A percentile compares a stretch with the other conserved stretches of the same genome.
Conservation (phyloP, 1,139 yeast species). For the Kodamaea ohmeri region DNA sequence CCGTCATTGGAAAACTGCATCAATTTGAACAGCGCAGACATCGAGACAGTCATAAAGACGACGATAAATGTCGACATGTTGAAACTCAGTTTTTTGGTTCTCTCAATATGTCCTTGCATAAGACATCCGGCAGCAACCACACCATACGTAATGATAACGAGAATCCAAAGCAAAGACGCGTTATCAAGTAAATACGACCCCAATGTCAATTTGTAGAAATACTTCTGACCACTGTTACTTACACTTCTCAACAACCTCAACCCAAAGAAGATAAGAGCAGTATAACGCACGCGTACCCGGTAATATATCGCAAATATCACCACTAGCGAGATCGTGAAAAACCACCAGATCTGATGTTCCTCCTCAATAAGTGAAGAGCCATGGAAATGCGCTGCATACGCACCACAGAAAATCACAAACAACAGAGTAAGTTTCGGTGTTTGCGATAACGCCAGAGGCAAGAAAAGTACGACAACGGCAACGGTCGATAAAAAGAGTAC, state of each 20-base stretch:
- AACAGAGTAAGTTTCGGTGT: conserved; percentile 19
- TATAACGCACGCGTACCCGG: conserved; percentile 4
- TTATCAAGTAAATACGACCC: conserved; percentile 44
- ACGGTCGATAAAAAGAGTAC: conserved; percentile 22
- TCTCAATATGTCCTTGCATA: conserved; percentile 24
- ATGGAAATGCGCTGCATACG: conserved; percentile 62
- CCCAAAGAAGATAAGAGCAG: conserved; percentile 33
- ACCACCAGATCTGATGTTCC: conserved; percentile 97
- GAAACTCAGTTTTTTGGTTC: conserved; percentile 15
- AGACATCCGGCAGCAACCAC: conserved; percentile 22
- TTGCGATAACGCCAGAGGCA: conserved; percentile 16
- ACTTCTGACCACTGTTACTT: conserved; percentile 91
- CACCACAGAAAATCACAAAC: conserved; percentile 33
- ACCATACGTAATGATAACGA: conserved; percentile 43
- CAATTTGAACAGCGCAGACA: conserved; percentile 56
- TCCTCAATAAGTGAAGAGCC: conserved; percentile 96
- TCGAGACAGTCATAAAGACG: conserved; percentile 37
- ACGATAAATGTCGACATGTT: conserved; percentile 35
- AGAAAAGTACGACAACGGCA: conserved; percentile 17
- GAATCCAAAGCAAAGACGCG: conserved; percentile 45
- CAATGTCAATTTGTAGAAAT: conserved; percentile 41
- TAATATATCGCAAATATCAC: conserved; percentile 16
- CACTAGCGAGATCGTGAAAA: conserved; percentile 45
- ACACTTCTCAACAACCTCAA: conserved; percentile 74
- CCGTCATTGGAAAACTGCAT: conserved; percentile 57